Evolutionary conservation across 306 rosid genomes (phyloP).

Genomic region (Gleditsia sinensis): DNA sequence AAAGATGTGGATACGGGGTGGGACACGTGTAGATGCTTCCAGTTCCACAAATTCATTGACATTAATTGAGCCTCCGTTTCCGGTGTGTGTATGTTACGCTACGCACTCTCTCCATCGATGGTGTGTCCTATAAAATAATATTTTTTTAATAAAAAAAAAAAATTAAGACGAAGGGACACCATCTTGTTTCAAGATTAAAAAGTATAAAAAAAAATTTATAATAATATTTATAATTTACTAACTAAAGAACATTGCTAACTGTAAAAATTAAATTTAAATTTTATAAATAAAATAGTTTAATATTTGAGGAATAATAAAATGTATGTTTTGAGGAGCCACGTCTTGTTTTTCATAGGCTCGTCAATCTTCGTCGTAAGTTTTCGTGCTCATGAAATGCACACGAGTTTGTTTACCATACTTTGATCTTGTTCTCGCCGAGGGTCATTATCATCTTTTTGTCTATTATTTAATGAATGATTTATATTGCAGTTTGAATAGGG

Average conservation of each 20-base stretch:
- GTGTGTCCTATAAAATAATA: background rate
- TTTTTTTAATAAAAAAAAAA: background rate
- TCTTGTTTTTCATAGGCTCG: background rate
- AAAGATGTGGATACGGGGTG: background rate
- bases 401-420: background rate
- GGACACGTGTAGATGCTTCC: constrained; percentile 4
- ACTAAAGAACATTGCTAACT: too few relatives aligned
- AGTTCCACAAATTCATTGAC: background rate
- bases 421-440: background rate
- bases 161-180: too few relatives aligned
- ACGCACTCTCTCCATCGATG: background rate
- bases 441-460: background rate
- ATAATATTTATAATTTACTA: too few relatives aligned
- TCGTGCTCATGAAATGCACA: background rate
- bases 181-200: too few relatives aligned
- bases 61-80: background rate
- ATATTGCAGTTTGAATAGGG: too few relatives aligned
- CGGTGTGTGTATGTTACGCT: background rate
- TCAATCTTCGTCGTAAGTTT: background rate
- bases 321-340: background rate
- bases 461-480: background rate
- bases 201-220: too few relatives aligned
- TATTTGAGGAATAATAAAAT: background rate
- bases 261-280: too few relatives aligned
- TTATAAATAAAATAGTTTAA: too few relatives aligned